Percentiles rank a stretch among this genome's conserved stretches.
Conservation (phyloP, 495 filamentous ascomycete species). For the Halenospora varia region DNA sequence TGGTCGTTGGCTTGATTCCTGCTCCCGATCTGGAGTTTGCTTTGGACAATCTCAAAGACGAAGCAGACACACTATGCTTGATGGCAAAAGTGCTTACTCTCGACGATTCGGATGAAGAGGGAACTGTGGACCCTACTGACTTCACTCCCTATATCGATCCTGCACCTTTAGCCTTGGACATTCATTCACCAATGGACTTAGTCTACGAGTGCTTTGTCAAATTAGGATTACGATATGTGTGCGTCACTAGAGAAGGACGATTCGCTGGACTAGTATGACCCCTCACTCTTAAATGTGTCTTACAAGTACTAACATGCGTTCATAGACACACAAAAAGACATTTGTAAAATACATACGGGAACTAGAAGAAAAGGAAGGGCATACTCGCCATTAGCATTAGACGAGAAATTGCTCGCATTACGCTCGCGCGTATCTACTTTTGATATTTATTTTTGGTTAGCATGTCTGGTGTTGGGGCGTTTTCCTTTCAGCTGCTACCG, state of each 20-base stretch:
- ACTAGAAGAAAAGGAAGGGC: conserved; percentile 56
- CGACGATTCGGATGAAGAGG: conserved; percentile 53
- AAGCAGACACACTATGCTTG: conserved; percentile 68
- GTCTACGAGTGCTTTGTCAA: conserved; percentile 98
- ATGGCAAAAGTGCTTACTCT: conserved; percentile 65
- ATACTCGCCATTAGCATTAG: conserved; percentile 4
- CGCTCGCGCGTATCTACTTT: not conserved
- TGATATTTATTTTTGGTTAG: too few species aligned
- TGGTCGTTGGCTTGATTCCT: conserved; percentile 89
- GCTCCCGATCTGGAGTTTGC: conserved; percentile 94
- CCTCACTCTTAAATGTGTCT: not conserved
- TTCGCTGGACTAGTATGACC: conserved; percentile 75
- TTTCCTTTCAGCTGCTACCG: too few species aligned
- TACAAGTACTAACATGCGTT: conserved; percentile 36
- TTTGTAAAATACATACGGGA: conserved; percentile 94
- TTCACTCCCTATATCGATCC: conserved; percentile 92
- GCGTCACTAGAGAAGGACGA: conserved; percentile 75
- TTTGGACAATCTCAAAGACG: conserved; percentile 73
- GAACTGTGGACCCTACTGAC: conserved; percentile 63
- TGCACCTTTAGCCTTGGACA: conserved; percentile 82
- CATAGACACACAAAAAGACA: conserved; percentile 74
- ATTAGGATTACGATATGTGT: conserved; percentile 87
- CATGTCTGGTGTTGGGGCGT: not conserved
- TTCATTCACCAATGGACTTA: conserved; percentile 86
- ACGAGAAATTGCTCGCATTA: not conserved